Percentiles rank a stretch among this genome's conserved stretches.
Conservation (phyloP, 768 basidiomycete species). For the Coprinellus aureogranulatus region DNA sequence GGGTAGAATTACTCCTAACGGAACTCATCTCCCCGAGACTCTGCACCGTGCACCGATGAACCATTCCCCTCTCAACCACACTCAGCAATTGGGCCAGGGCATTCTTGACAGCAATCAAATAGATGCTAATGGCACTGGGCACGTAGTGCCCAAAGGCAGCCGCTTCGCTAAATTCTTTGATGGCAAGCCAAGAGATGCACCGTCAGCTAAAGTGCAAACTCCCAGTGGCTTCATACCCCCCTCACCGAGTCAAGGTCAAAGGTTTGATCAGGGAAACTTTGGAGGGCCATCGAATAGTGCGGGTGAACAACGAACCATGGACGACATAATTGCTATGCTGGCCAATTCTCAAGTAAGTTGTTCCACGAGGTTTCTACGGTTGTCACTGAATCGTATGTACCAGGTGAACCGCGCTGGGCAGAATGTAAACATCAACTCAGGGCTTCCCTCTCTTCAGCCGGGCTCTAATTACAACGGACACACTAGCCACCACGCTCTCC, state of each 20-base stretch:
- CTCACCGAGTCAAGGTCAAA: constrained; percentile 45
- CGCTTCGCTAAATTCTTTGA: constrained; percentile 89
- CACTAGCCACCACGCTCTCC: constrained; percentile 36
- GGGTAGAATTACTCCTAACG: constrained; percentile 12
- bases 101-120: constrained; percentile 14
- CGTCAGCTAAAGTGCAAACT: constrained; percentile 34
- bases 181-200: constrained; percentile 54
- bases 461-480: constrained; percentile 9
- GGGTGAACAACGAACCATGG: constrained; percentile 62
- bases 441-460: constrained; percentile 37
- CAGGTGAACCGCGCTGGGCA: neutral
- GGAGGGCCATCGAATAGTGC: constrained; percentile 31
- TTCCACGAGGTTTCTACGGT: constrained; percentile 10
- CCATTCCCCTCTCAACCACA: constrained; percentile 5
- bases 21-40: constrained; percentile 5
- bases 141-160: constrained; percentile 66
- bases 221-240: constrained; percentile 40
- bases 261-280: constrained; percentile 44
- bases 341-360: constrained; percentile 64
- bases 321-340: constrained; percentile 80
- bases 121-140: constrained; percentile 39
- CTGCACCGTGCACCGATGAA: constrained; percentile 21
- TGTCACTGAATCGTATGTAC: neutral
- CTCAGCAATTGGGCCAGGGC: neutral
- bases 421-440: constrained; percentile 4